A percentile compares a stretch with the other conserved stretches of the same genome.
Evolutionary conservation across 2,329 filamentous ascomycete genomes (phyloP).

Genomic region (Colletotrichum somersetense): DNA sequence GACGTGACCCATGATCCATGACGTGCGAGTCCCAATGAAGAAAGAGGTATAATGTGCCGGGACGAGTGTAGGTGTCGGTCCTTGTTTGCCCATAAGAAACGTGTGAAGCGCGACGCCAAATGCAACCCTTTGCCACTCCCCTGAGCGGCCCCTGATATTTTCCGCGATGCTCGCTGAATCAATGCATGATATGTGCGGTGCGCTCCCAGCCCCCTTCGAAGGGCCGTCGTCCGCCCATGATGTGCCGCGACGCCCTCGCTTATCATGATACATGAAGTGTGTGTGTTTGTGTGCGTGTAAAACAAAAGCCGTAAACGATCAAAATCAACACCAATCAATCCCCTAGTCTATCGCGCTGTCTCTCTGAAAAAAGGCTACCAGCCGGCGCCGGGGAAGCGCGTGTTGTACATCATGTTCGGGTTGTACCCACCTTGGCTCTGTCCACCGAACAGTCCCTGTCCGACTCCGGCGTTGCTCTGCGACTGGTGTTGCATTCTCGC

Average conservation of each 20-base stretch:
- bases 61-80: slow-evolving; percentile 42
- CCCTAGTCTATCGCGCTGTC: slow-evolving; percentile 31
- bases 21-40: slow-evolving; percentile 46
- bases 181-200: slow-evolving; percentile 40
- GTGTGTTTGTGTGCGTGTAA: slow-evolving; percentile 35
- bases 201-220: slow-evolving; percentile 32
- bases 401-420: slow-evolving; percentile 83
- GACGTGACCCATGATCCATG: slow-evolving; percentile 59
- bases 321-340: slow-evolving; percentile 22
- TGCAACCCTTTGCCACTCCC: slow-evolving; percentile 50
- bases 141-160: slow-evolving; percentile 41
- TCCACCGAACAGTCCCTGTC: slow-evolving; percentile 90
- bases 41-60: slow-evolving; percentile 44
- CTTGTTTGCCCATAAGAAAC: slow-evolving; percentile 40
- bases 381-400: slow-evolving; percentile 44
- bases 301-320: slow-evolving; percentile 35
- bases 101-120: slow-evolving; percentile 41
- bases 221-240: slow-evolving; percentile 25
- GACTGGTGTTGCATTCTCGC: slow-evolving; percentile 93
- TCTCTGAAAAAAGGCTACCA: slow-evolving; percentile 37
- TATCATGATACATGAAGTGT: slow-evolving; percentile 43
- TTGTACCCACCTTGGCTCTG: slow-evolving; percentile 97
- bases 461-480: slow-evolving; percentile 84
- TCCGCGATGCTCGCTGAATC: slow-evolving; percentile 60
- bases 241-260: slow-evolving; percentile 39